Evolutionary conservation across 2,329 filamentous ascomycete species (phyloP).

Genomic region (Cytospora chrysosperma): DNA sequence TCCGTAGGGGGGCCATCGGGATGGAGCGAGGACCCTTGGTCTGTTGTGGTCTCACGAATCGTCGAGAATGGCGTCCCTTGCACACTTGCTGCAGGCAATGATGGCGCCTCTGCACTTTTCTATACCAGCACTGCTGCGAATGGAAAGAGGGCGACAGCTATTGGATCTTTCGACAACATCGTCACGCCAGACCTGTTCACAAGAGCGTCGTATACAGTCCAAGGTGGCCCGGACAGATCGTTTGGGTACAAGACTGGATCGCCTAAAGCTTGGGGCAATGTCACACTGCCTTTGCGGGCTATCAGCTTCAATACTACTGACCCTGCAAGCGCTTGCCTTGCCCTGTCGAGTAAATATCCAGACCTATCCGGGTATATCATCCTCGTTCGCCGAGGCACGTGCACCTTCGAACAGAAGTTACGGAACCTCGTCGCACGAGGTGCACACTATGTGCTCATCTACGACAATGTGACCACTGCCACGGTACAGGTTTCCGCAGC

Average conservation of each 20-base stretch:
- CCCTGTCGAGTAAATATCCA: conserved; percentile 52
- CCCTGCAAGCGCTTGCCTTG: conserved; percentile 50
- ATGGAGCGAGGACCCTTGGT: conserved; percentile 53
- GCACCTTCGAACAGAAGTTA: conserved; percentile 55
- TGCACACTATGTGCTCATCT: conserved; percentile 60
- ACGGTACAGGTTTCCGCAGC: conserved; percentile 37
- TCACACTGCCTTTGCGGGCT: conserved; percentile 50
- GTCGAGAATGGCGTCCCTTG: conserved; percentile 53
- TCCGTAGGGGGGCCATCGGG: conserved; percentile 53
- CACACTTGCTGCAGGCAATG: conserved; percentile 53
- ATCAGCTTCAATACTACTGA: conserved; percentile 49
- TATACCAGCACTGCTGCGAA: conserved; percentile 49
- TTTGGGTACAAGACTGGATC: conserved; percentile 47
- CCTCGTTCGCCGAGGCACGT: conserved; percentile 58
- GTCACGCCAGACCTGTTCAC: conserved; percentile 44
- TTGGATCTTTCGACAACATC: conserved; percentile 51
- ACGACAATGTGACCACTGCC: conserved; percentile 50
- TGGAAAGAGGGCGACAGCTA: conserved; percentile 46
- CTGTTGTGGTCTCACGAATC: conserved; percentile 50
- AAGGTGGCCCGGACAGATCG: conserved; percentile 31
- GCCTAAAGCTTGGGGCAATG: conserved; percentile 43
- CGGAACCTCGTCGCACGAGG: conserved; percentile 52
- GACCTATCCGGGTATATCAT: conserved; percentile 58
- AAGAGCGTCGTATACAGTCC: conserved; percentile 42
- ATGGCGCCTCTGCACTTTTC: conserved; percentile 46